Conservation (phyloP, 257 asterid species). For the Catharanthus roseus region DNA sequence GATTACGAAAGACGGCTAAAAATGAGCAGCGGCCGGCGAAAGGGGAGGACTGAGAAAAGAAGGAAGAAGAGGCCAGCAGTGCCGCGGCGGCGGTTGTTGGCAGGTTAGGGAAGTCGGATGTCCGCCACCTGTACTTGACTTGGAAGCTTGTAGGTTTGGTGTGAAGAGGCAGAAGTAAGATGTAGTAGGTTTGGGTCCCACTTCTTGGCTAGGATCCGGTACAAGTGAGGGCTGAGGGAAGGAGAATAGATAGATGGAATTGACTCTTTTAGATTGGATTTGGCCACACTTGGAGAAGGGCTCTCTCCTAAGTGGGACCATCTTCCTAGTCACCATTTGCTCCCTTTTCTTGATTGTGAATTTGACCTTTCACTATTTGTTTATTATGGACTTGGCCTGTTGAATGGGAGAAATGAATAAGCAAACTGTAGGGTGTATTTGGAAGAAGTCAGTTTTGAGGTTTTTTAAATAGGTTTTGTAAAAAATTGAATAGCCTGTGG, state of each 20-base stretch:
- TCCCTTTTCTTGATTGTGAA: not conserved
- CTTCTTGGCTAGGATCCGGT: not conserved
- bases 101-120: not conserved
- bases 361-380: not conserved
- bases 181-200: not conserved
- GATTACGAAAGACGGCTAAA: not conserved
- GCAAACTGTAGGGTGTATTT: not conserved
- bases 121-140: not conserved
- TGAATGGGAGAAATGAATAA: not conserved
- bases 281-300: not conserved
- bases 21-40: too few relatives aligned
- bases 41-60: too few relatives aligned
- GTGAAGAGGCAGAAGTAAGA: not conserved
- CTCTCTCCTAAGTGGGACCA: not conserved
- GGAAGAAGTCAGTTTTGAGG: too few relatives aligned
- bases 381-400: not conserved
- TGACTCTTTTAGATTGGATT: not conserved
- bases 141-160: not conserved
- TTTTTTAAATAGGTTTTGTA: too few relatives aligned
- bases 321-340: not conserved
- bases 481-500: too few relatives aligned
- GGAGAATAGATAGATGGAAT: too few relatives aligned
- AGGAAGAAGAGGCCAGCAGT: not conserved
- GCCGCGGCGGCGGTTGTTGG: not conserved
- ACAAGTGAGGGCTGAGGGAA: not conserved